A percentile compares a stretch with the other conserved stretches of the same genome.
phyloP scores from a whole-genome alignment of 805 yeast genomes.

The Myxozyma melibiosi region DNA sequence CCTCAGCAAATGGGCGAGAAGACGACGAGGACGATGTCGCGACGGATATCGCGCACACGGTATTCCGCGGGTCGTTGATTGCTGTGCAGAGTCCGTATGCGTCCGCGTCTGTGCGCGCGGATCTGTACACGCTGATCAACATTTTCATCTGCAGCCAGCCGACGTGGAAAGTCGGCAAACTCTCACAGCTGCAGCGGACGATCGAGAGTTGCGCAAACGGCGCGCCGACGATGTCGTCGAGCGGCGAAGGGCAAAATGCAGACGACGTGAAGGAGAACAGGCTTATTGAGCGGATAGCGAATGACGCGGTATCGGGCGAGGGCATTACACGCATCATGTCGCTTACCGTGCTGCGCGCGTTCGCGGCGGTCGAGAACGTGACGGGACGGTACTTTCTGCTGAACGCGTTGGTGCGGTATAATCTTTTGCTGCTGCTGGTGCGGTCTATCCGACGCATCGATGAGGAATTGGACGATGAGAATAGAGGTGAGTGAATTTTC shows the following conservation, averaged over 20 bases:
- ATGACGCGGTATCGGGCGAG: conserved; percentile 79
- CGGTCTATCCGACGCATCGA: conserved; percentile 71
- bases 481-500: conserved; percentile 16
- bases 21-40: conserved; percentile 38
- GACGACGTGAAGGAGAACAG: conserved; percentile 15
- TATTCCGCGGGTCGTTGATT: conserved; percentile 71
- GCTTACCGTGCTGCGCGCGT: conserved; percentile 69
- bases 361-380: conserved; percentile 57
- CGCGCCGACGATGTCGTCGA: neutral
- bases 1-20: conserved; percentile 20
- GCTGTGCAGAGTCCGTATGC: conserved; percentile 75
- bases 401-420: conserved; percentile 63
- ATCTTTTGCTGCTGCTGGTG: conserved; percentile 65
- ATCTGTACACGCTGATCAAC: conserved; percentile 58
- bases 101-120: conserved; percentile 69
- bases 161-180: conserved; percentile 13
- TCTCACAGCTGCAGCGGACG: conserved; percentile 23
- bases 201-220: conserved; percentile 21
- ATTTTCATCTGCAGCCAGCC: conserved; percentile 28
- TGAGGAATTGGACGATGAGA: conserved; percentile 49
- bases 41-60: conserved; percentile 59
- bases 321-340: conserved; percentile 77
- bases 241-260: neutral
- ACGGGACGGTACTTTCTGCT: conserved; percentile 58
- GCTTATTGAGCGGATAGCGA: conserved; percentile 56